Conservation (phyloP, 2,329 filamentous ascomycete species). For the Scedosporium minutisporum region DNA sequence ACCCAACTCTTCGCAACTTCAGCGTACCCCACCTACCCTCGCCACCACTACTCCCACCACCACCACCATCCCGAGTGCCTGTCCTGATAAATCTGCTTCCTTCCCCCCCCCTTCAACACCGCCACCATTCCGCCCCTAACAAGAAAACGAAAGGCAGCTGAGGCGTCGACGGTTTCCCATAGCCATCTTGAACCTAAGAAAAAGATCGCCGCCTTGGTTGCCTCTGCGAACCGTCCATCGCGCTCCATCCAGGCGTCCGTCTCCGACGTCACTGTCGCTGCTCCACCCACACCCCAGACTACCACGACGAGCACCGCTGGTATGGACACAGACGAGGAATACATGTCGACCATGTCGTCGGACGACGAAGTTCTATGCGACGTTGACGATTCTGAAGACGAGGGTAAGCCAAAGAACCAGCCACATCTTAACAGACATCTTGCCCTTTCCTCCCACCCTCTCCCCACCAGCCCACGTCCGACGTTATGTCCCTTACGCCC, state of each 20-base stretch:
- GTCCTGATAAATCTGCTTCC: neutral
- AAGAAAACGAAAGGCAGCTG: conserved; percentile 55
- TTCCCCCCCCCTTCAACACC: conserved; percentile 12
- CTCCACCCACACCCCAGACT: conserved; percentile 5
- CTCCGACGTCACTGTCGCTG: conserved; percentile 23
- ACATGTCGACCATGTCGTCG: conserved; percentile 75
- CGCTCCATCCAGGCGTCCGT: conserved; percentile 50
- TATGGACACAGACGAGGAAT: conserved; percentile 96
- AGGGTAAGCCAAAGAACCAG: conserved; percentile 7
- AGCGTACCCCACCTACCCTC: neutral
- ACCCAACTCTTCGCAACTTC: neutral
- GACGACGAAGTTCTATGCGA: conserved; percentile 62
- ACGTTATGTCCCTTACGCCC: neutral
- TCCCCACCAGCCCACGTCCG: neutral
- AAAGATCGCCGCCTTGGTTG: conserved; percentile 47
- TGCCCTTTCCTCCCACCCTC: neutral
- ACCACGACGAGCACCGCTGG: conserved; percentile 32
- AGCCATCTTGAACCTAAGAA: conserved; percentile 37
- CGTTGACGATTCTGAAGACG: conserved; percentile 9
- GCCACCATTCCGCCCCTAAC: conserved; percentile 51
- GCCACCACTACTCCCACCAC: neutral
- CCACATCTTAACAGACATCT: neutral
- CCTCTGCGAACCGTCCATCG: conserved; percentile 34
- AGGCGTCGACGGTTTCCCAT: conserved; percentile 47
- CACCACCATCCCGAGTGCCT: neutral